These are phyloP conservation scores for Phialophora expanda DNA, from an alignment of 2,329 filamentous ascomycete species.

Conservation along the genomic window DNA sequence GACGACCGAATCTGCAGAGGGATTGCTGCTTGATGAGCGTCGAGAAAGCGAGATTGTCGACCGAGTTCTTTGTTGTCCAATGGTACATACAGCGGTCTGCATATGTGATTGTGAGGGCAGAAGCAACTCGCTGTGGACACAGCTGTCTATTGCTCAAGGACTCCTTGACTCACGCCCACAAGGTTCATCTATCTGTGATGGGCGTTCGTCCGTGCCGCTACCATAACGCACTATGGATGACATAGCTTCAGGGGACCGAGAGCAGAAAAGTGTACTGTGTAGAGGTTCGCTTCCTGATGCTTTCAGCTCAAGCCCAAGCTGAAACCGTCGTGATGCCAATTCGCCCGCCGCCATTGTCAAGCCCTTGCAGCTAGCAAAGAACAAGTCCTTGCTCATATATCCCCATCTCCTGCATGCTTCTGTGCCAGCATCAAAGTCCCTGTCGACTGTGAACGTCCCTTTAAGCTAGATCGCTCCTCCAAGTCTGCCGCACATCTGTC, in stretches of 20 bases:
- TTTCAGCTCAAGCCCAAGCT: not conserved
- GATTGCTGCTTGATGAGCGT: constrained; percentile 1
- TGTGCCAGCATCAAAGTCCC: not conserved
- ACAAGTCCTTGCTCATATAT: not conserved
- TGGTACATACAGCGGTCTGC: not conserved
- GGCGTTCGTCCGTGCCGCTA: not conserved
- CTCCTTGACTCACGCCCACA: not conserved
- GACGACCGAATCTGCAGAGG: constrained; percentile 9
- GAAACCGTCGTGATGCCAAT: constrained; percentile 20
- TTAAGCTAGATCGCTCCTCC: not conserved
- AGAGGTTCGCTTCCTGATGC: not conserved
- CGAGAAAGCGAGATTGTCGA: constrained; percentile 18
- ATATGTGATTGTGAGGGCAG: not conserved
- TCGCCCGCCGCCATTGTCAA: not conserved
- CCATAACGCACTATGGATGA: not conserved
- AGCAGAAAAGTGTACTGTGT: not conserved
- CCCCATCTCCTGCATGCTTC: not conserved
- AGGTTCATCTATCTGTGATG: not conserved
- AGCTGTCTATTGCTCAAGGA: not conserved
- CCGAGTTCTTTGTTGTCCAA: not conserved
- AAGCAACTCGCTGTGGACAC: not conserved
- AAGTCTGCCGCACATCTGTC: constrained; percentile 6
- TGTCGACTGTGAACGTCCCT: not conserved
- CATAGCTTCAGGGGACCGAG: not conserved
- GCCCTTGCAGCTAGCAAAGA: not conserved